Evolutionary conservation across 768 basidiomycete genomes (phyloP), one percentile per base, ranked within the genome.

Genomic region (Suillus subaureus): DNA sequence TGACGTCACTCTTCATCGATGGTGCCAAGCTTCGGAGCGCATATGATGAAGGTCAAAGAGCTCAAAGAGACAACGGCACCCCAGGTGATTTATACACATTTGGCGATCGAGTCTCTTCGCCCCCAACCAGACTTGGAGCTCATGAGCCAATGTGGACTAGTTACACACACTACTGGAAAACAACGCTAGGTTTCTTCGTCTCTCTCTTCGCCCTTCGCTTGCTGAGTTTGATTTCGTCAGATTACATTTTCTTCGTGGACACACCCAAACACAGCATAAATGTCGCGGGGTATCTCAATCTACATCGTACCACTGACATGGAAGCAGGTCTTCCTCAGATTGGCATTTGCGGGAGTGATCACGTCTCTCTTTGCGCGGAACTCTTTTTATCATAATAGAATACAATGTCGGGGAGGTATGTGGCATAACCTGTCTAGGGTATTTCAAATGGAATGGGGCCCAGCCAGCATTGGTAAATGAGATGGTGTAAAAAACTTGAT

Each of bases 131-230:
- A 64, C 78, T 77, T 23, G 94, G 94, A 4, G 80, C 77, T 13
- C 77, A 84, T 73, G 94, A 96, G 73, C 94, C 95, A 4, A 84
- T 87, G 74, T 98, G 89, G 81, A 96, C 96, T 43, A 93, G 90
- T 73, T 97, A 90, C 72, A 94, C 96, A 0, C 87, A 93, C 75
- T 89, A 89, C 71, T 96, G 94, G 93, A 86, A 91, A 71, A 79
- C 90, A 11, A 90, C 91, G 4, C 74, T 96, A 73, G 94, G 94
- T 91, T 70, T 42, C 18, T 42, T 33, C 66, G 80, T 73, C 3
- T 33, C 58, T 31, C 12, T 23, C 8, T 11, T 47, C 52, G 23
- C 39, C 21, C 9, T 26, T 1, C 40, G 15, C 18, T 61, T 12
- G 63, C 74, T 74, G 28, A 72, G 2, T 18, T 62, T 42, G 42